phyloP scores from a whole-genome alignment of 495 filamentous ascomycete genomes.

The Penicillium lividum region DNA sequence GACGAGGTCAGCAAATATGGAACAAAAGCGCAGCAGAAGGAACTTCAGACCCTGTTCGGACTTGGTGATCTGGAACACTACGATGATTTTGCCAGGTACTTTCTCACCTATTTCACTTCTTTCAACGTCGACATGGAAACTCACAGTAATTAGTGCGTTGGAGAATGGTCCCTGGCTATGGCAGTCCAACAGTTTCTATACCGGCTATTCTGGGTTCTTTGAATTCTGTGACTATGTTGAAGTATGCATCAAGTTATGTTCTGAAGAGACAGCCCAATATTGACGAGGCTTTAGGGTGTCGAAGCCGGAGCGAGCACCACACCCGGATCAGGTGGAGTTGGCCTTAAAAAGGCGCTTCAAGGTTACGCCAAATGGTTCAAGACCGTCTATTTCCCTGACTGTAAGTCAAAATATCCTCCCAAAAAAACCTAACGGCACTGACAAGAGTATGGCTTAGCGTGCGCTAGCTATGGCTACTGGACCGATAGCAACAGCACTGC shows the following conservation, averaged over 20 bases:
- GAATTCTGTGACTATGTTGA: constrained; percentile 56
- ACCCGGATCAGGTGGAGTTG: constrained; percentile 50
- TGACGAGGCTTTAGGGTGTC: constrained; percentile 27
- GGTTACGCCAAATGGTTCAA: constrained; percentile 58
- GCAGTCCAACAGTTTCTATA: constrained; percentile 53
- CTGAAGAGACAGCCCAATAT: neutral
- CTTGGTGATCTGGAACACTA: constrained; percentile 54
- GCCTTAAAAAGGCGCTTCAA: constrained; percentile 53
- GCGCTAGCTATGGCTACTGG: constrained; percentile 52
- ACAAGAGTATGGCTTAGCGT: constrained; percentile 24
- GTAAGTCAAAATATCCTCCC: constrained; percentile 34
- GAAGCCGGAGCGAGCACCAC: constrained; percentile 29
- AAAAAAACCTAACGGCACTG: neutral
- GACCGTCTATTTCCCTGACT: constrained; percentile 45
- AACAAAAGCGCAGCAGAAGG: constrained; percentile 41
- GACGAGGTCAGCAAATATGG: constrained; percentile 50
- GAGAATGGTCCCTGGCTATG: constrained; percentile 59
- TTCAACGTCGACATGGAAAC: neutral
- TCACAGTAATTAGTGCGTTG: constrained; percentile 41
- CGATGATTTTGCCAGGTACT: constrained; percentile 59
- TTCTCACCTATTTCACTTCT: neutral
- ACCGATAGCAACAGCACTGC: constrained; percentile 42
- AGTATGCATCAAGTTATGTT: constrained; percentile 19
- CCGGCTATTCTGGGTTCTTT: constrained; percentile 53
- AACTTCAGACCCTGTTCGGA: constrained; percentile 60